Conservation (phyloP, 257 asterid species). For the Verbascum thapsus region DNA sequence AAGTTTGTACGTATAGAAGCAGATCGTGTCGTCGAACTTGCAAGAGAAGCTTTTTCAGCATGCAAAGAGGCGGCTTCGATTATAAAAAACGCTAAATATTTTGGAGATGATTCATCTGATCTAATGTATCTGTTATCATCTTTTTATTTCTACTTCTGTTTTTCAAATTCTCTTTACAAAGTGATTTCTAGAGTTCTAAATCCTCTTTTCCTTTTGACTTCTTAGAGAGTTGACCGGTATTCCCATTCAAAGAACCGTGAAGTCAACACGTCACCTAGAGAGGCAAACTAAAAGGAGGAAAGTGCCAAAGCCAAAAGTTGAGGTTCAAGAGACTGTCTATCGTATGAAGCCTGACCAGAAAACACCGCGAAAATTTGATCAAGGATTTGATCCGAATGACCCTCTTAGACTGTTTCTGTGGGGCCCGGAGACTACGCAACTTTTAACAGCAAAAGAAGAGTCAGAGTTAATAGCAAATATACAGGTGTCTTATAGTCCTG, state of each 20-base stretch:
- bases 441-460: constrained; percentile 76
- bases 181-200: background rate
- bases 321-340: constrained; percentile 44
- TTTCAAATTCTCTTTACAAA: constrained; percentile 17
- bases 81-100: constrained; percentile 48
- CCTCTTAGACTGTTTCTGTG: constrained; percentile 61
- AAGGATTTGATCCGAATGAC: constrained; percentile 54
- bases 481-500: constrained; percentile 56
- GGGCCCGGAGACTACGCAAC: constrained; percentile 74
- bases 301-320: constrained; percentile 45
- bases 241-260: constrained; percentile 52
- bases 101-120: constrained; percentile 38
- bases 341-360: constrained; percentile 45
- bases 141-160: background rate
- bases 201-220: constrained; percentile 26
- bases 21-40: constrained; percentile 63
- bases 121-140: constrained; percentile 51
- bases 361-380: constrained; percentile 41
- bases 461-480: constrained; percentile 62
- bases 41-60: constrained; percentile 75
- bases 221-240: constrained; percentile 38
- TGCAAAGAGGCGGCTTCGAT: constrained; percentile 65
- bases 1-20: constrained; percentile 44
- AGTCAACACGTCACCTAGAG: constrained; percentile 73
- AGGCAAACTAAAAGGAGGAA: constrained; percentile 68